Evolutionary conservation across 1,284 basidiomycete genomes (phyloP).

Genomic region (Ceratobasidium sp.): DNA sequence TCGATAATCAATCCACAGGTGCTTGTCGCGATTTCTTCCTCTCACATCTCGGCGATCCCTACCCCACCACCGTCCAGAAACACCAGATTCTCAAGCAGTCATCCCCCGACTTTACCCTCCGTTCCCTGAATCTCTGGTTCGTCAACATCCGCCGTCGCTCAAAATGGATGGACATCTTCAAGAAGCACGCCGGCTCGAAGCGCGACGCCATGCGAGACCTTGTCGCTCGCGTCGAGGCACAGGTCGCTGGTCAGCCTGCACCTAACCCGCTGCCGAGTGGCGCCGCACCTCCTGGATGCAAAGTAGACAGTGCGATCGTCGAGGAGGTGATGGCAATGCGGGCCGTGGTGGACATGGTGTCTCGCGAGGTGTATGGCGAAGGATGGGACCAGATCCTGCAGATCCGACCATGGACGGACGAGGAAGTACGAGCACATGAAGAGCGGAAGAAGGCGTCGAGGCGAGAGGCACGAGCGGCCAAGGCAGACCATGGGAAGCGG

Average conservation of each 20-base stretch:
- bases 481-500: slow-evolving; percentile 20
- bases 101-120: slow-evolving; percentile 33
- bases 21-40: slow-evolving; percentile 42
- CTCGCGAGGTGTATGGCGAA: slow-evolving; percentile 38
- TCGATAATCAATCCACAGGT: slow-evolving; percentile 16
- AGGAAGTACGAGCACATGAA: slow-evolving; percentile 35
- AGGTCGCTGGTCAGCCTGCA: slow-evolving; percentile 29
- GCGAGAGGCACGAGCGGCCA: slow-evolving; percentile 20
- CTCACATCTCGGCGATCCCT: slow-evolving; percentile 38
- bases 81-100: slow-evolving; percentile 34
- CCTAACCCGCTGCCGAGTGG: slow-evolving; percentile 29
- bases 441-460: slow-evolving; percentile 28
- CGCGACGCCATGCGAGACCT: slow-evolving; percentile 39
- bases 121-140: slow-evolving; percentile 42
- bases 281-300: slow-evolving; percentile 17
- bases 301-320: slow-evolving; percentile 28
- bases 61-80: slow-evolving; percentile 41
- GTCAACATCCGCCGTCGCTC: slow-evolving; percentile 42
- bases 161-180: slow-evolving; percentile 42
- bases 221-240: slow-evolving; percentile 37
- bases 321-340: slow-evolving; percentile 38
- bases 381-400: slow-evolving; percentile 32
- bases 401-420: slow-evolving; percentile 35
- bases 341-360: slow-evolving; percentile 38
- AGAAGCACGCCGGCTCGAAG: slow-evolving; percentile 38